phyloP scores from a whole-genome alignment of 2,329 filamentous ascomycete genomes.

The Pyrenochaeta sp. region DNA sequence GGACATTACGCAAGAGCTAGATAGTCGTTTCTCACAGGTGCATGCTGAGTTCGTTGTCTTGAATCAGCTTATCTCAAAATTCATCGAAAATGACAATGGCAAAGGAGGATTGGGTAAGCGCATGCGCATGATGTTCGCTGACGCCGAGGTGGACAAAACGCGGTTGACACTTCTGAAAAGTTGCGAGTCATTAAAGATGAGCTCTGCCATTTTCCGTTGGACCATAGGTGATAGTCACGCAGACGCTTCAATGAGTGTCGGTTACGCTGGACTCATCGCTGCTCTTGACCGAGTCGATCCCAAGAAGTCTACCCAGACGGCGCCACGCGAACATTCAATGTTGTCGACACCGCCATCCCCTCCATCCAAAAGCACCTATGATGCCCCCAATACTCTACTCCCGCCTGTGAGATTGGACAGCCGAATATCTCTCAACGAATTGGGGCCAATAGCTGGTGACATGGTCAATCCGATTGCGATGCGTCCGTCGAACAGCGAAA shows the following conservation, averaged over 20 bases:
- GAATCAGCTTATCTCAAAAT: constrained; percentile 59
- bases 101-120: constrained; percentile 69
- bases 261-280: constrained; percentile 72
- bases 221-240: constrained; percentile 65
- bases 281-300: constrained; percentile 65
- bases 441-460: no score
- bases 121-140: constrained; percentile 63
- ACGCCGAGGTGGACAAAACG: constrained; percentile 70
- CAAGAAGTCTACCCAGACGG: constrained; percentile 41
- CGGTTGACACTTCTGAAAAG: constrained; percentile 65
- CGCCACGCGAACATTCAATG: constrained; percentile 41
- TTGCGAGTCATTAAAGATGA: constrained; percentile 70
- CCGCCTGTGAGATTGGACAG: no score
- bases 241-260: constrained; percentile 70
- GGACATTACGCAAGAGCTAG: constrained; percentile 70
- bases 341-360: constrained; percentile 33
- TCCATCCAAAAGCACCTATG: constrained; percentile 31
- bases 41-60: constrained; percentile 70
- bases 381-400: no score
- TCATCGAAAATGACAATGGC: constrained; percentile 67
- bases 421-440: no score
- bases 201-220: constrained; percentile 72
- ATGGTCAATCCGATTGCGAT: no score
- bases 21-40: constrained; percentile 69
- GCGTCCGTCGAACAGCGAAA: no score